These are phyloP conservation scores for Pittosporum tobira DNA, from an alignment of 129 eudicot genomes.

Conservation along the genomic window DNA sequence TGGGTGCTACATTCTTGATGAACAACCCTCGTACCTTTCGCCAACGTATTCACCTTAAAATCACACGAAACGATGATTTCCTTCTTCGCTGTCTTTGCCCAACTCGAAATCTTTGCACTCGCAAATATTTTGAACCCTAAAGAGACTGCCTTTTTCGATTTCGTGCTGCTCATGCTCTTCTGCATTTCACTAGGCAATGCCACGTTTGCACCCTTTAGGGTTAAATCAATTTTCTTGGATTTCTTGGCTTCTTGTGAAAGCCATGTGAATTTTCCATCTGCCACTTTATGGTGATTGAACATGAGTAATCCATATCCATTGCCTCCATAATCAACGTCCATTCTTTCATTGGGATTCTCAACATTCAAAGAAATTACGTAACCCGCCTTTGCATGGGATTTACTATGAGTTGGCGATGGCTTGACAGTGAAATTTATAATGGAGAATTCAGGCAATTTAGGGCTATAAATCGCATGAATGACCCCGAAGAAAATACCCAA, in stretches of 20 bases:
- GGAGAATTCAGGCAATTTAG: slow-evolving; percentile 17
- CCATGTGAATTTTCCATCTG: slow-evolving; percentile 6
- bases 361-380: slow-evolving; percentile 15
- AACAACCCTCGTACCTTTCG: not conserved
- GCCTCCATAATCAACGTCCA: slow-evolving; percentile 7
- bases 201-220: not conserved
- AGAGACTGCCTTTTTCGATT: not conserved
- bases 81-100: slow-evolving; percentile 6
- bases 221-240: not conserved
- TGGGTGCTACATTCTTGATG: slow-evolving; percentile 13
- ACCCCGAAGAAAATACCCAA: not conserved
- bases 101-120: slow-evolving; percentile 7
- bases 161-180: slow-evolving; percentile 9
- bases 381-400: not conserved
- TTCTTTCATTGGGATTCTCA: slow-evolving; percentile 6
- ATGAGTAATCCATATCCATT: slow-evolving; percentile 14
- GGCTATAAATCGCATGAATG: slow-evolving; percentile 3
- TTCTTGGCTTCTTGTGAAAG: slow-evolving; percentile 3
- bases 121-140: slow-evolving; percentile 13
- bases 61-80: slow-evolving; percentile 13
- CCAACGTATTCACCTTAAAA: slow-evolving; percentile 18
- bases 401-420: not conserved
- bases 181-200: slow-evolving; percentile 4
- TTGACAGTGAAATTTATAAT: slow-evolving; percentile 6
- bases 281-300: slow-evolving; percentile 6